phyloP scores from a whole-genome alignment of 495 filamentous ascomycete species.

The Aspergillus ostianus region DNA sequence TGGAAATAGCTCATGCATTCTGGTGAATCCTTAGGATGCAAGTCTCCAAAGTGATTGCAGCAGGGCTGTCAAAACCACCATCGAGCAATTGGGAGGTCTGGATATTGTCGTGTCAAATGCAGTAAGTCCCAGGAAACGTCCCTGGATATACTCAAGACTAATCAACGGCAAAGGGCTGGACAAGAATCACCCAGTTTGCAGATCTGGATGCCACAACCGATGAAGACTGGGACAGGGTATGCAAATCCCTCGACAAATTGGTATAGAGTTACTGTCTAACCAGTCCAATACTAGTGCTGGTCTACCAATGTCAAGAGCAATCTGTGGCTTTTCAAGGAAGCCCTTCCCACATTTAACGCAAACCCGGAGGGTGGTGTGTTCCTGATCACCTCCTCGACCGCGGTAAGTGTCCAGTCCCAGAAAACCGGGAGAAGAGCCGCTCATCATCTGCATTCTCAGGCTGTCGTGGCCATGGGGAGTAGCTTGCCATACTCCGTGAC shows the following conservation, averaged over 20 bases:
- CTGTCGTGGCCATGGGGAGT: constrained; percentile 48
- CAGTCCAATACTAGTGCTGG: constrained; percentile 53
- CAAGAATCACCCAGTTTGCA: constrained; percentile 59
- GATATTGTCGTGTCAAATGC: constrained; percentile 73
- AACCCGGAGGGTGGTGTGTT: constrained; percentile 70
- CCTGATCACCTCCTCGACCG: constrained; percentile 65
- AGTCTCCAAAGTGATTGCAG: constrained; percentile 55
- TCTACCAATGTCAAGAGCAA: constrained; percentile 68
- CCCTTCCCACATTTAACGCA: constrained; percentile 61
- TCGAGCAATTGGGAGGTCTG: constrained; percentile 60
- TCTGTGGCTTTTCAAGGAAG: constrained; percentile 59
- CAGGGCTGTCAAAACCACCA: constrained; percentile 51
- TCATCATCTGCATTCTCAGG: constrained; percentile 28
- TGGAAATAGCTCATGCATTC: neutral
- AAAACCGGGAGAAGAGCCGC: neutral
- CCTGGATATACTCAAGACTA: neutral
- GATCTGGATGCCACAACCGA: constrained; percentile 62
- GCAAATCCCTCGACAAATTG: neutral
- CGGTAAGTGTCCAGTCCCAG: constrained; percentile 31
- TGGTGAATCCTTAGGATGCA: constrained; percentile 47
- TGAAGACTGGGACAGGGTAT: constrained; percentile 70
- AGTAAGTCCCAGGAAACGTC: constrained; percentile 36
- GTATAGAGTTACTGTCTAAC: neutral
- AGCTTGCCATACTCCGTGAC: constrained; percentile 66
- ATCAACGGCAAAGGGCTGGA: constrained; percentile 55